Evolutionary conservation across 1,139 yeast genomes (phyloP), one percentile per base, ranked within the genome.

Genomic region (Taiozyma sp.): DNA sequence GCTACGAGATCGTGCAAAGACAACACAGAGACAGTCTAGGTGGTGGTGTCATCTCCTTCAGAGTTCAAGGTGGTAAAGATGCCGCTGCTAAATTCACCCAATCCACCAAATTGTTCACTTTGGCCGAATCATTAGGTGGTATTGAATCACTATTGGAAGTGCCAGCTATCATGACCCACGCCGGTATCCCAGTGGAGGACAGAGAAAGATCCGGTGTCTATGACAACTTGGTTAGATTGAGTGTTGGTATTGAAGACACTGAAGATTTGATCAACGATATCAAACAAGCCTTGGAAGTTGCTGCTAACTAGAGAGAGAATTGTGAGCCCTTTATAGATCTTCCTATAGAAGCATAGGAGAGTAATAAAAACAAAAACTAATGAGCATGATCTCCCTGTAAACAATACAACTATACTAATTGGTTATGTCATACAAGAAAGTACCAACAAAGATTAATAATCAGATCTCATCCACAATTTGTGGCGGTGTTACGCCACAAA

Each of bases 81-180:
- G 90, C 83, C 52, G 96, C 96, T 51, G 71, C 87, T 56, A 74
- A 75, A 58, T 86, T 88, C 75, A 81, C 93, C 55, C 82, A 88
- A 47, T 66, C 81, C 46, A 86, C 95, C 58, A 80, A 84, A 71
- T 70, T 87, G 57, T 88, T 88, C 75, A 84, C 95, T 28, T 77
- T 88, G 64, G 96, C 96, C 54, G 96, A 88, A 72, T 87, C 95
- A 35, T 79, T 88, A 54, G 97, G 96, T 61, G 96, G 96, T 62
- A 84, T 88, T 60, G 96, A 89, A 73, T 84, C 93, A 26, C 77
- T 88, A 66, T 73, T 87, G 58, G 96, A 88, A 71, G 93, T 88
- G 48, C 96, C 96, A 48, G 95, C 96, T 51, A 82, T 84, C 50
- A 88, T 88, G 96, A 88, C 96, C 61, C 96, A 88, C 64, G 95